phyloP scores from a whole-genome alignment of 169 alveolate genomes.

The Plasmodium malariae region DNA sequence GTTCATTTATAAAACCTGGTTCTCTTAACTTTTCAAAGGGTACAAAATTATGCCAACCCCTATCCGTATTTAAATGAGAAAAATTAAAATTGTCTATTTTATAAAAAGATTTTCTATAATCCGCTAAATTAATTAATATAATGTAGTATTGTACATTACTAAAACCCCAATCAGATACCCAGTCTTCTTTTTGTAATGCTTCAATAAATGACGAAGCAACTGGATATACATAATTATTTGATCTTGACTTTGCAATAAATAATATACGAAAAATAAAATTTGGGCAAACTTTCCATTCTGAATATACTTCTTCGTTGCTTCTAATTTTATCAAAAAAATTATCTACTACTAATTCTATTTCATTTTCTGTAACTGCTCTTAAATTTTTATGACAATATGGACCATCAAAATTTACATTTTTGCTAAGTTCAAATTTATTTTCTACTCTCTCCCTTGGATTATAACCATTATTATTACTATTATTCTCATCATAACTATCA shows the following conservation, averaged over 20 bases:
- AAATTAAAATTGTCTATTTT: slow-evolving; percentile 86
- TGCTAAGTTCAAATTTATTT: slow-evolving; percentile 22
- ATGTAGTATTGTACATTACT: slow-evolving; percentile 86
- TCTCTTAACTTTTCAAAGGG: slow-evolving; percentile 82
- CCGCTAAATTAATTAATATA: slow-evolving; percentile 84
- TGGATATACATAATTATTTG: slow-evolving; percentile 51
- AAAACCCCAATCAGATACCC: slow-evolving; percentile 91
- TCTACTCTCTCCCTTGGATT: neutral
- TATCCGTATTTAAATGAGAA: slow-evolving; percentile 84
- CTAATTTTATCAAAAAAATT: slow-evolving; percentile 66
- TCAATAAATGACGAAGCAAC: slow-evolving; percentile 85
- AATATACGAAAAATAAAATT: slow-evolving; percentile 67
- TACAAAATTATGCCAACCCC: slow-evolving; percentile 90
- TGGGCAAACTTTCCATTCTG: slow-evolving; percentile 73
- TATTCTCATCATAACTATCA: slow-evolving; percentile 64
- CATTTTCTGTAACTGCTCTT: slow-evolving; percentile 71
- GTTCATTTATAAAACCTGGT: slow-evolving; percentile 79
- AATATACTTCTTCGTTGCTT: slow-evolving; percentile 56
- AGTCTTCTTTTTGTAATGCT: slow-evolving; percentile 85
- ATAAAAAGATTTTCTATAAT: slow-evolving; percentile 82
- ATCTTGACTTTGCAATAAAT: slow-evolving; percentile 62
- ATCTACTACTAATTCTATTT: slow-evolving; percentile 60
- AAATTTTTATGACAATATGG: slow-evolving; percentile 49
- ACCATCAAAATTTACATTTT: slow-evolving; percentile 34
- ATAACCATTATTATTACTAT: neutral